Percentiles rank a stretch among this genome's conserved stretches.
These are phyloP conservation scores for Microcos paniculata DNA, from an alignment of 345 rosid species.

Conservation along the genomic window DNA sequence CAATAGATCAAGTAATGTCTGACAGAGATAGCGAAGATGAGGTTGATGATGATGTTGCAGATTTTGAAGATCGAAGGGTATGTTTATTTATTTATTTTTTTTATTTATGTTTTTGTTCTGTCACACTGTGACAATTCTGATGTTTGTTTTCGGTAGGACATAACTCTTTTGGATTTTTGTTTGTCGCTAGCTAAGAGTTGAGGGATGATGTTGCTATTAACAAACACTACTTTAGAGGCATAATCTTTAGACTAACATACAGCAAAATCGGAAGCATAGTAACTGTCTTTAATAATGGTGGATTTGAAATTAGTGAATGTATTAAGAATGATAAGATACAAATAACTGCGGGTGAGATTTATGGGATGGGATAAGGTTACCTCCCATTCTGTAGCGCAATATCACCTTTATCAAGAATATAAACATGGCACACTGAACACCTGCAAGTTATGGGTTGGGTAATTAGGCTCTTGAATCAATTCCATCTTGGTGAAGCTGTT, in stretches of 20 bases:
- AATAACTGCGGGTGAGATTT: no score
- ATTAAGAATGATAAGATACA: no score
- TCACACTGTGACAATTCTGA: not conserved
- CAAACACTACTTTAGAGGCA: not conserved
- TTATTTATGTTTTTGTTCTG: not conserved
- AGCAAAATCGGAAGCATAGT: not conserved
- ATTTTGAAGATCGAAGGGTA: slow-evolving; percentile 98
- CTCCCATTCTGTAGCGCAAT: no score
- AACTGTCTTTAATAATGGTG: no score
- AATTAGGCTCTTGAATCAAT: no score
- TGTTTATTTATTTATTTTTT: slow-evolving; percentile 20
- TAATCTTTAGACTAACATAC: no score
- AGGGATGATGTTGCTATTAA: not conserved
- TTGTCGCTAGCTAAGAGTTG: not conserved
- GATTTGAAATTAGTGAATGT: no score
- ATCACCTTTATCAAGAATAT: no score
- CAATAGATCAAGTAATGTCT: slow-evolving; percentile 83
- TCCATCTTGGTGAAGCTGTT: not conserved
- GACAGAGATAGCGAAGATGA: slow-evolving; percentile 99
- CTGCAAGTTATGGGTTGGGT: no score
- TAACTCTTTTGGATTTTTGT: not conserved
- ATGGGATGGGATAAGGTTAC: no score
- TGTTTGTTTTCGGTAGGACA: not conserved
- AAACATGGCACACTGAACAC: no score
- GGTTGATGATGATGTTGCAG: slow-evolving; percentile 99